Evolutionary conservation across 176 grass and related monocot species (phyloP).

Genomic region (Lolium rigidum): DNA sequence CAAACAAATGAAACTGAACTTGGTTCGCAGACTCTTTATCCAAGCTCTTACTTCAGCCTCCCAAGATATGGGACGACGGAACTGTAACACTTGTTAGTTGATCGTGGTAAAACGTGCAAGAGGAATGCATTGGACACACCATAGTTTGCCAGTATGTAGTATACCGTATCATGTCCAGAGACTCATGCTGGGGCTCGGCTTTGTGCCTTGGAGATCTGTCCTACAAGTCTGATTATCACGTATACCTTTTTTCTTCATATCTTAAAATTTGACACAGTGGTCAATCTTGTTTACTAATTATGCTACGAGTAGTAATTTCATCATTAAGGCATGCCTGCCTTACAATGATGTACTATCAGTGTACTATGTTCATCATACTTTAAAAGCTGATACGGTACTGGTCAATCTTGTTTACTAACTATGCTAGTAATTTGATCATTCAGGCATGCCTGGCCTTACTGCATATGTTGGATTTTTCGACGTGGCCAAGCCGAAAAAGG

Average conservation of each 20-base stretch:
- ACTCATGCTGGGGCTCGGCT: neutral
- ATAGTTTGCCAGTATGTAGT: neutral
- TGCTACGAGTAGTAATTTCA: neutral
- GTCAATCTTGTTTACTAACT: neutral
- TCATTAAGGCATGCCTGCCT: neutral
- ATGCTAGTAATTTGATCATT: neutral
- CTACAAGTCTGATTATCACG: neutral
- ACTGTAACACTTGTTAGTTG: neutral
- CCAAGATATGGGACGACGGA: neutral
- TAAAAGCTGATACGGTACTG: neutral
- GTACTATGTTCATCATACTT: too few relatives aligned
- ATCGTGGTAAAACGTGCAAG: neutral
- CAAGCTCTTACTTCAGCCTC: neutral
- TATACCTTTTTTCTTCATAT: too few relatives aligned
- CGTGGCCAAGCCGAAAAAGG: slow-evolving; percentile 46
- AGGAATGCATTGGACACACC: neutral
- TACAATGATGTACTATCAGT: neutral
- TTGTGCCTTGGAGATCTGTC: neutral
- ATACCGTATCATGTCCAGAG: neutral
- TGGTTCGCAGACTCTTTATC: neutral
- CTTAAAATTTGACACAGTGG: neutral
- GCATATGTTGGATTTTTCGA: slow-evolving; percentile 53
- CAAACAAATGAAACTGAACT: neutral
- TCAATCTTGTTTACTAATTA: neutral
- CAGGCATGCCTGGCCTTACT: slow-evolving; percentile 58